Conservation (phyloP, 1,139 yeast genomes). For the Taiozyma sp. region DNA sequence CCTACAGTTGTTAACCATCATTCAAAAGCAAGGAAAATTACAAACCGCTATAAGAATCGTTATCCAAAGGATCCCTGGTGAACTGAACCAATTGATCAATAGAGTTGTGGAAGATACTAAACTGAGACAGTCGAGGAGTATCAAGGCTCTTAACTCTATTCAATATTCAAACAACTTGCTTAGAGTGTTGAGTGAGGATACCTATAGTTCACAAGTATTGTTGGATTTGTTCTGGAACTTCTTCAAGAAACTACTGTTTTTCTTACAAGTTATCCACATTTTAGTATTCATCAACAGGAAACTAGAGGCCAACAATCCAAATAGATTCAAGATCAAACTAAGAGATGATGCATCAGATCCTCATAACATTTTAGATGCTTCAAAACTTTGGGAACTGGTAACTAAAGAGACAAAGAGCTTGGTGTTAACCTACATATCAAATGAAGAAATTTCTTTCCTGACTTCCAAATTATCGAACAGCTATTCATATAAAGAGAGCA, state of each 20-base stretch:
- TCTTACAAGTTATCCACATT: conserved; percentile 67
- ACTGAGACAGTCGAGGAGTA: conserved; percentile 41
- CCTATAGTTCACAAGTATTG: conserved; percentile 50
- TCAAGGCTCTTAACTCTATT: conserved; percentile 21
- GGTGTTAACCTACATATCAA: conserved; percentile 50
- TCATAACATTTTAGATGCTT: conserved; percentile 34
- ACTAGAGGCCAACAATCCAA: conserved; percentile 24
- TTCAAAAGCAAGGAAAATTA: conserved; percentile 57
- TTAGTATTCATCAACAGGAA: conserved; percentile 48
- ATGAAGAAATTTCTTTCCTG: conserved; percentile 15
- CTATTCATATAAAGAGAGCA: background rate
- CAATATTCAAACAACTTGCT: background rate
- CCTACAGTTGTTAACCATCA: conserved; percentile 48
- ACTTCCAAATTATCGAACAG: conserved; percentile 9
- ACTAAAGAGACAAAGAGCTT: conserved; percentile 54
- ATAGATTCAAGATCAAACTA: conserved; percentile 5
- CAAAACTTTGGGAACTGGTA: conserved; percentile 51
- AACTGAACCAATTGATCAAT: conserved; percentile 48
- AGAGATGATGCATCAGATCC: background rate
- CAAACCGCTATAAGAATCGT: conserved; percentile 56
- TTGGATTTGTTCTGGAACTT: conserved; percentile 68
- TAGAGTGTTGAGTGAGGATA: conserved; percentile 24
- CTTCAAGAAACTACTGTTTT: conserved; percentile 55
- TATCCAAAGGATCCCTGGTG: conserved; percentile 40
- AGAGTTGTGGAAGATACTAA: conserved; percentile 63